Evolutionary conservation across 2,329 filamentous ascomycete species (phyloP).

Genomic region (Alternaria sp.): DNA sequence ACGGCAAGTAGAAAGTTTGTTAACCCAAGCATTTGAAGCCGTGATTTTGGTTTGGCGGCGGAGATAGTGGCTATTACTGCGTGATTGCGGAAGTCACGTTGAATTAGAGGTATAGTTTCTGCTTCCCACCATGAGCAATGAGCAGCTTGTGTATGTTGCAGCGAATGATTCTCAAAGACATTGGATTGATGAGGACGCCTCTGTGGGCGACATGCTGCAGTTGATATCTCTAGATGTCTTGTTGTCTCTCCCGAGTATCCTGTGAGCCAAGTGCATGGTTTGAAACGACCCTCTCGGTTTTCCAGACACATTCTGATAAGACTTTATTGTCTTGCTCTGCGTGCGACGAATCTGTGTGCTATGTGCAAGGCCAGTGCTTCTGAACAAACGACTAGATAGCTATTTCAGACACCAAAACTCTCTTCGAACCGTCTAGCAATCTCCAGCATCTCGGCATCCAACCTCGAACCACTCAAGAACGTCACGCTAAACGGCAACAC

Average conservation of each 20-base stretch:
- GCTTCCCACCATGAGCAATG: no score
- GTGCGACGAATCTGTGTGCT: background rate
- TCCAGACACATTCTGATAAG: background rate
- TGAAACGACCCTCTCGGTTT: no score
- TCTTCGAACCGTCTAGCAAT: conserved; percentile 48
- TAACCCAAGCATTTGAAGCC: no score
- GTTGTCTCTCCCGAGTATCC: background rate
- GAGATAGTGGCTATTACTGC: no score
- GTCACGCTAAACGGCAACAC: conserved; percentile 55
- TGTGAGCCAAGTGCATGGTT: background rate
- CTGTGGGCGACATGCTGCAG: background rate
- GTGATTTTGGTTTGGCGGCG: no score
- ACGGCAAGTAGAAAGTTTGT: no score
- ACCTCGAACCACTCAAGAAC: conserved; percentile 50
- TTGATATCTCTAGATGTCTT: background rate
- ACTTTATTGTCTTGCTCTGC: background rate
- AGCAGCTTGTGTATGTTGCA: background rate
- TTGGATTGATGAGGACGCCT: background rate
- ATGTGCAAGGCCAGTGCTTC: accelerated
- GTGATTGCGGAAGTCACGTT: background rate
- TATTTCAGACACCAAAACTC: background rate
- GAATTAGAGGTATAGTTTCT: background rate
- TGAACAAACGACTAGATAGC: background rate
- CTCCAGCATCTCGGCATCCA: conserved; percentile 54
- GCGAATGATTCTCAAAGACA: background rate